Evolutionary conservation across 2,329 filamentous ascomycete species (phyloP).

Genomic region (Aspergillus eucalypticola): DNA sequence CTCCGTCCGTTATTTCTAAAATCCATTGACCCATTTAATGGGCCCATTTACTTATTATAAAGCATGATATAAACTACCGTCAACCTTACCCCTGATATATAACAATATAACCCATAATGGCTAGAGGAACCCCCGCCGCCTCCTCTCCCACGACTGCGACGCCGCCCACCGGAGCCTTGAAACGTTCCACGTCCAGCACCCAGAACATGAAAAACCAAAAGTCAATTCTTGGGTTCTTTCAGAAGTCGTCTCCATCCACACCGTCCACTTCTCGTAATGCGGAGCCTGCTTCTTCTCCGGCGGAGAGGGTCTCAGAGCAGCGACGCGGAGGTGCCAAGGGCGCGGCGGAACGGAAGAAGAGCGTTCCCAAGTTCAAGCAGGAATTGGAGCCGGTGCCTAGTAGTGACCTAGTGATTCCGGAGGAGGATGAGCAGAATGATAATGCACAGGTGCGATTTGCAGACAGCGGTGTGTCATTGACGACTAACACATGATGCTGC

Average conservation of each 20-base stretch:
- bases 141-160: conserved; percentile 40
- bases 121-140: conserved; percentile 37
- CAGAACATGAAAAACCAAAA: conserved; percentile 62
- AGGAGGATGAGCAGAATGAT: conserved; percentile 54
- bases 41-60: not conserved
- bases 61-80: conserved; percentile 3
- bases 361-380: conserved; percentile 43
- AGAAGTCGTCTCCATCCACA: conserved; percentile 57
- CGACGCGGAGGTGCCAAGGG: conserved; percentile 33
- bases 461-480: conserved; percentile 32
- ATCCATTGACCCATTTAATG: not conserved
- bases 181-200: conserved; percentile 43
- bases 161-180: conserved; percentile 38
- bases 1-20: not conserved
- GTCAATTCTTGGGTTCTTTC: conserved; percentile 79
- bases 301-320: conserved; percentile 35
- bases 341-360: conserved; percentile 48
- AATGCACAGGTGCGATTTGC: conserved; percentile 37
- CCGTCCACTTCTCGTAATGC: conserved; percentile 30
- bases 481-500: conserved; percentile 15
- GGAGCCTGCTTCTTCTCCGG: conserved; percentile 41
- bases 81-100: not conserved
- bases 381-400: conserved; percentile 74
- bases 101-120: conserved; percentile 31
- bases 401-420: conserved; percentile 71